Base-by-base conservation (phyloP, 768 basidiomycete genomes). In the Leccinum arenicola region DNA sequence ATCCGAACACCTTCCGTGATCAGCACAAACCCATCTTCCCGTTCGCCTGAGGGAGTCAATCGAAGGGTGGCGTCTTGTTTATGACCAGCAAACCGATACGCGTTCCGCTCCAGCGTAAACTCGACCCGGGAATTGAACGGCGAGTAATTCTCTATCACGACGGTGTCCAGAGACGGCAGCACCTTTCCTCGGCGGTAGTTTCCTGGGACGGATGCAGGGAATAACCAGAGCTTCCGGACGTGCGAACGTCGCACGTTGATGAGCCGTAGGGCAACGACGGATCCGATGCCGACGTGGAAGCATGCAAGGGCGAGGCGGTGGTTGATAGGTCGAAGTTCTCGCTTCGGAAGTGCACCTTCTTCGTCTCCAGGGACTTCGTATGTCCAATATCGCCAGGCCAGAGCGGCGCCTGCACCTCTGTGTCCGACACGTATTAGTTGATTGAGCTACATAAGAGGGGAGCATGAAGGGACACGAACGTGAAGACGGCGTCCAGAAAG, bases 151-250 rank as follows among this genome's bases (percentile, higher is more conserved):
- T 70, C 66, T 31, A 71, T 35, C 38, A 70, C 61, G 60, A 68
- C 54, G 21, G 69, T 70, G 50, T 72, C 70, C 59, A 69, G 51
- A 36, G 69, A 48, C 6, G 68, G 68, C 12, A 66, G 11, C 11
- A 62, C 12, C 21, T 55, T 61, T 35, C 19, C 52, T 19, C 59
- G 62, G 49, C 70, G 70, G 43, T 66, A 68, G 38, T 5, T 63
- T n/a, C 64, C 63, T 8, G 60, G 65, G 23, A 73, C 67, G 36
- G 64, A 66, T 12, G 52, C 57, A 4, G 71, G 73, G 52, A 71
- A 64, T 6, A 73, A 15, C 73, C 73, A 73, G 53, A 74, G 58
- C 38, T 68, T 74, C 19, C 69, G 66, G n/a, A 67, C 70, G 1
- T 73, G 64, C 14, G 67, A 55, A 2, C 69, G 73, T 52, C 69